Evolutionary conservation across 331 rosid genomes (phyloP).

Genomic region (Cydonia oblonga): DNA sequence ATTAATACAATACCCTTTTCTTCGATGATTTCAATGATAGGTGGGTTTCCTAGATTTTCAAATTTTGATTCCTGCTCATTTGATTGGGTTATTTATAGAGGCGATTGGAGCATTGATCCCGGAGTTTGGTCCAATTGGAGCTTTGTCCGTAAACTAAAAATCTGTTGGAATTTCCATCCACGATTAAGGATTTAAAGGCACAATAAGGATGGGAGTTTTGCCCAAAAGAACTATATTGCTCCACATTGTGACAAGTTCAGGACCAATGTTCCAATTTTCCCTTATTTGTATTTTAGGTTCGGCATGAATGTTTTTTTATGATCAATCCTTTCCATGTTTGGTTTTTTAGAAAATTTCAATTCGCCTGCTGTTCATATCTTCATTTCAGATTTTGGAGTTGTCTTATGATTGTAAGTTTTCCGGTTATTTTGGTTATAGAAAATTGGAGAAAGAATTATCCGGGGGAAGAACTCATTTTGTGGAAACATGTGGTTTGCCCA

Average conservation of each 20-base stretch:
- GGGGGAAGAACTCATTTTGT: constrained; percentile 75
- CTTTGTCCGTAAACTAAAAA: not conserved
- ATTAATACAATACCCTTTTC: too few relatives aligned
- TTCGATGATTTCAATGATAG: not conserved
- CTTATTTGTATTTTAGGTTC: not conserved
- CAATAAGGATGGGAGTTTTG: not conserved
- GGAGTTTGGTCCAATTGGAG: not conserved
- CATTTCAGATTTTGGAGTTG: not conserved
- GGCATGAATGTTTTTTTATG: not conserved
- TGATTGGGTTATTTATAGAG: not conserved
- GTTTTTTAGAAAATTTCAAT: not conserved
- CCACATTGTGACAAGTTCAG: not conserved
- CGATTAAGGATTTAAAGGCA: not conserved
- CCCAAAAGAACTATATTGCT: not conserved
- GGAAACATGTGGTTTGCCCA: constrained; percentile 73
- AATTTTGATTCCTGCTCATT: not conserved
- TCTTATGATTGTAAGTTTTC: not conserved
- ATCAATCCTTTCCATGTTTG: not conserved
- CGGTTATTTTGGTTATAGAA: constrained; percentile 32
- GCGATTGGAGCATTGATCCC: not conserved
- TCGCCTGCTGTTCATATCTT: not conserved
- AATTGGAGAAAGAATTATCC: constrained; percentile 59
- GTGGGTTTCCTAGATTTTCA: not conserved
- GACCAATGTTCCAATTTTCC: not conserved
- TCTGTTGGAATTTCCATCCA: not conserved